Evolutionary conservation across 768 basidiomycete species (phyloP), one percentile per base, ranked within the genome.

Genomic region (Pisolithus tinctorius): DNA sequence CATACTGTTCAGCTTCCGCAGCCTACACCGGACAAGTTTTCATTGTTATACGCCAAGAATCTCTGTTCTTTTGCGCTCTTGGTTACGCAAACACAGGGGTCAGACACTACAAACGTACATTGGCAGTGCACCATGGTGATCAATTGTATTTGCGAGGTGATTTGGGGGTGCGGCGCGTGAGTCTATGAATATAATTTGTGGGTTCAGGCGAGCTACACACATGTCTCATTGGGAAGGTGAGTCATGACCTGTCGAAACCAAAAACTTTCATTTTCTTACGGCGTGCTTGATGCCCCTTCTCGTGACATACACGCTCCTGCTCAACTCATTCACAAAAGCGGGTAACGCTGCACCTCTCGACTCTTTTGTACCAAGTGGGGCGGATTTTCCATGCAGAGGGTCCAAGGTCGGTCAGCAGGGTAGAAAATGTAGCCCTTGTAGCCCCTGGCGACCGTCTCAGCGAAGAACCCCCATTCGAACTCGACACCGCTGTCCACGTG

Each of bases 281-380:
- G 93, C 95, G 0, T 95, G 98, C 63, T 77, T 94, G 2, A 96
- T 97, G 50, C 87, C 93, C 56, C 93, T 94, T 63, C 85, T 99
- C 48, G 93, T 90, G 29, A 89, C 89, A 1, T 99, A 97, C 66
- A 98, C 96, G 0, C 82, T 99, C 7, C 79, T 99, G 4, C 81
- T 99, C 26, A 98, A 98, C 65, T 93, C 94, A 6, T 98, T 96
- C 69, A 96, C 96, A 47, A 98, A 98, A 64, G 84, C 96, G 23
- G 91, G 93, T 53, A 95, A 99, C 60, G 83, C 92, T 14, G 67
- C 81, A 2, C 83, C 93, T 13, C 79, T 98, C 1, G 92, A 97
- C 60, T 82, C 76, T 53, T 99, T 99, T 67, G 89, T 99, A 71
- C 91, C 88, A 66, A 84, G 90, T 3, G 91, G 93, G 63, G 83